These are phyloP conservation scores for Ophiostoma novo-ulmi DNA, from an alignment of 2,329 filamentous ascomycete genomes.

Conservation along the genomic window DNA sequence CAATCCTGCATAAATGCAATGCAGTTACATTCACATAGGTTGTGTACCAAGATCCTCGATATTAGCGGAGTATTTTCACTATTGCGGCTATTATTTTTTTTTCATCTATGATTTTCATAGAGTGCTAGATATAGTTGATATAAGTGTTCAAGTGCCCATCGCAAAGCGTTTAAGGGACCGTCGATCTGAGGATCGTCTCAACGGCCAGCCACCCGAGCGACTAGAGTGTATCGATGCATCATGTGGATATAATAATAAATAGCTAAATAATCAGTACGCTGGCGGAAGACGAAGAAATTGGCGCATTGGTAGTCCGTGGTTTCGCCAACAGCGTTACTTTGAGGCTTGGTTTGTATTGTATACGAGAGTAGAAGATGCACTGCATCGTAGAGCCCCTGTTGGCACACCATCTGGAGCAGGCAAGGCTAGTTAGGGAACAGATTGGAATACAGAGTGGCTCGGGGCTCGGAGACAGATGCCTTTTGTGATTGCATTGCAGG, in stretches of 20 bases:
- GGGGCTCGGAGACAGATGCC: slow-evolving; percentile 18
- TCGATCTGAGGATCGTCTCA: slow-evolving; percentile 7
- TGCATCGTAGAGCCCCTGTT: slow-evolving; percentile 1
- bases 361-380: neutral
- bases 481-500: slow-evolving; percentile 3
- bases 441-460: slow-evolving; percentile 17
- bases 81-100: neutral
- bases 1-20: neutral
- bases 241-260: neutral
- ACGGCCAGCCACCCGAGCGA: neutral
- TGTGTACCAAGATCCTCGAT: neutral
- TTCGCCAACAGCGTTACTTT: slow-evolving; percentile 8
- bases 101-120: neutral
- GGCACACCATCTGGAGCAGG: slow-evolving; percentile 5
- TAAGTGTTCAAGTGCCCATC: neutral
- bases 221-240: neutral
- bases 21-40: neutral
- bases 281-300: neutral
- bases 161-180: slow-evolving; percentile 6
- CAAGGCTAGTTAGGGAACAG: slow-evolving; percentile 14
- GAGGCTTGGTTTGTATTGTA: neutral
- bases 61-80: neutral
- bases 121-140: neutral
- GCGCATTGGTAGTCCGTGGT: neutral
- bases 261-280: neutral